Conservation (phyloP, 768 basidiomycete genomes). For the Lentinula aciculospora region DNA sequence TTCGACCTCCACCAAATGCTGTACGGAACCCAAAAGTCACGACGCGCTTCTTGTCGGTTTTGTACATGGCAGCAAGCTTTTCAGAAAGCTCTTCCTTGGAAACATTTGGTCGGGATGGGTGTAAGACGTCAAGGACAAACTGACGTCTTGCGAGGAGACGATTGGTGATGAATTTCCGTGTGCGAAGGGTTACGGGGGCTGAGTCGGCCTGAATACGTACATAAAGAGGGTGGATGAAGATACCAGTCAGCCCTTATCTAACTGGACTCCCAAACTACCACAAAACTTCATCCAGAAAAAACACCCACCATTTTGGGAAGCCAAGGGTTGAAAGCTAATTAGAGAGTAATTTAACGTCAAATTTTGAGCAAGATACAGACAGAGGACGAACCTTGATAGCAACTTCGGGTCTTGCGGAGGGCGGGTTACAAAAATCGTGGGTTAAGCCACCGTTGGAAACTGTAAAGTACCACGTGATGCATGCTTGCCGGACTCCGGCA, state of each 20-base stretch:
- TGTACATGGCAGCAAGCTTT: constrained; percentile 90
- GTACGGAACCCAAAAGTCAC: constrained; percentile 94
- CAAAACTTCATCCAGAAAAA: constrained; percentile 8
- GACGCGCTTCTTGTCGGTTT: constrained; percentile 85
- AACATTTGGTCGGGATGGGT: constrained; percentile 93
- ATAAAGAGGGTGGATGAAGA: constrained; percentile 4
- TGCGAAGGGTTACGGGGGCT: constrained; percentile 89
- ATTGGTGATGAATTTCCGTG: constrained; percentile 99
- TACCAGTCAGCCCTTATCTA: not conserved
- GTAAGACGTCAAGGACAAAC: constrained; percentile 91
- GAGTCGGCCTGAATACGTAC: constrained; percentile 58
- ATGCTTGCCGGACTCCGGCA: not conserved
- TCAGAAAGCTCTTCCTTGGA: constrained; percentile 88
- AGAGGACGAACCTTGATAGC: not conserved
- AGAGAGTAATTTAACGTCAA: not conserved
- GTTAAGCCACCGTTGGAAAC: not conserved
- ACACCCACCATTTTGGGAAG: constrained; percentile 27
- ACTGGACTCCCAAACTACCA: not conserved
- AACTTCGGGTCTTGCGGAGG: not conserved
- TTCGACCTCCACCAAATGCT: constrained; percentile 96
- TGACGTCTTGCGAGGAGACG: constrained; percentile 93
- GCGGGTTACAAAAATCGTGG: not conserved
- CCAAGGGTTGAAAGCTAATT: constrained; percentile 16
- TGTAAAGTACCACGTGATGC: not conserved
- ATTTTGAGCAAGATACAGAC: too few relatives aligned